Percentiles rank a stretch among this genome's conserved stretches.
These are phyloP conservation scores for Leishmania tropica DNA, from an alignment of 208 protist genomes.

Conservation along the genomic window DNA sequence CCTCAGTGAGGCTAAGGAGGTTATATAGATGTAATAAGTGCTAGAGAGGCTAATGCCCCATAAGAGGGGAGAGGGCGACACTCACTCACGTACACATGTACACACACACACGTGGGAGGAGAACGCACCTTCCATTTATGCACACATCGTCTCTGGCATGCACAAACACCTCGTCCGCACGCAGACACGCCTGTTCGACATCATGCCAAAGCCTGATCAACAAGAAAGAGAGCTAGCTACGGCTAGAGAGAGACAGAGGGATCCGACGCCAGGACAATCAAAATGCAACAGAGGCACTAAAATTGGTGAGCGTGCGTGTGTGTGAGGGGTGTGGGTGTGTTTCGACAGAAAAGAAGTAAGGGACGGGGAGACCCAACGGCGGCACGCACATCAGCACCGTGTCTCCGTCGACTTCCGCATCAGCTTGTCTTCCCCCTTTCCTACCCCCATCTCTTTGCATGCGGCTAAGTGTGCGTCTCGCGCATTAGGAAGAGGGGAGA, in stretches of 20 bases:
- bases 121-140: background rate
- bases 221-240: background rate
- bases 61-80: background rate
- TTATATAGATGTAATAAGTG: background rate
- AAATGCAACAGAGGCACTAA: background rate
- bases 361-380: background rate
- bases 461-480: background rate
- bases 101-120: background rate
- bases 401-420: too few species aligned
- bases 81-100: background rate
- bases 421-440: background rate
- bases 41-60: background rate
- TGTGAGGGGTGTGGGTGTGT: background rate
- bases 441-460: background rate
- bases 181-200: background rate
- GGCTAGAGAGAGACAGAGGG: background rate
- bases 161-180: background rate
- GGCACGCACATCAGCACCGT: background rate
- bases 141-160: background rate
- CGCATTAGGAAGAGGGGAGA: background rate
- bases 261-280: background rate
- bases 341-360: background rate
- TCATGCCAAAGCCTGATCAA: background rate
- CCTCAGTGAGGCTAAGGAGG: background rate
- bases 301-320: background rate